phyloP scores from a whole-genome alignment of 139 green algal species.

The Closterium sp. region DNA sequence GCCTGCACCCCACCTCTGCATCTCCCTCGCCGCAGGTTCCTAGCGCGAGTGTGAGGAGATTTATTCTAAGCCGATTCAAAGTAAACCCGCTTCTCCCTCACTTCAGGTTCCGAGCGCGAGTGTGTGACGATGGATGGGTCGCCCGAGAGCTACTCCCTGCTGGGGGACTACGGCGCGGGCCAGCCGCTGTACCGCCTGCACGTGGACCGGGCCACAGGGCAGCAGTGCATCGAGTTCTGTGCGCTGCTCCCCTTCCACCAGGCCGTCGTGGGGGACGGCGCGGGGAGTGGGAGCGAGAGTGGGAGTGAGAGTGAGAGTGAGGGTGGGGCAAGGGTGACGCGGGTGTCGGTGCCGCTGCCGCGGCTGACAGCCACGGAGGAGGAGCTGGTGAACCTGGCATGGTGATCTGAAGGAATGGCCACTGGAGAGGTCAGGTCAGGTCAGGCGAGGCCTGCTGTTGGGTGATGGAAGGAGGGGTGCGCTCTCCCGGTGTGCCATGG shows the following conservation, averaged over 20 bases:
- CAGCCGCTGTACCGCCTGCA: constrained; percentile 21
- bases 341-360: neutral
- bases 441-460: too few relatives aligned
- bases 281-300: neutral
- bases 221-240: neutral
- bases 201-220: neutral
- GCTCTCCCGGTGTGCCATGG: too few relatives aligned
- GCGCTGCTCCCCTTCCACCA: neutral
- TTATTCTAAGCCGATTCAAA: too few relatives aligned
- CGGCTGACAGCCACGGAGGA: neutral
- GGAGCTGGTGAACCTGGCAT: neutral
- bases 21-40: too few relatives aligned
- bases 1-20: too few relatives aligned
- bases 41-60: too few relatives aligned
- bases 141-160: constrained; percentile 31
- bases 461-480: too few relatives aligned
- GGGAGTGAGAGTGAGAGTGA: neutral
- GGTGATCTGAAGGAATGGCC: too few relatives aligned
- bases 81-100: too few relatives aligned
- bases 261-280: neutral
- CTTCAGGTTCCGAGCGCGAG: constrained; percentile 33
- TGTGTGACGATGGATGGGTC: constrained; percentile 55
- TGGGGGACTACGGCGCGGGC: constrained; percentile 32
- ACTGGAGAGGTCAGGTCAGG: neutral
- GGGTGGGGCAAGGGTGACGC: neutral